phyloP scores from a whole-genome alignment of 768 basidiomycete genomes.

The Amanita jacksonii region DNA sequence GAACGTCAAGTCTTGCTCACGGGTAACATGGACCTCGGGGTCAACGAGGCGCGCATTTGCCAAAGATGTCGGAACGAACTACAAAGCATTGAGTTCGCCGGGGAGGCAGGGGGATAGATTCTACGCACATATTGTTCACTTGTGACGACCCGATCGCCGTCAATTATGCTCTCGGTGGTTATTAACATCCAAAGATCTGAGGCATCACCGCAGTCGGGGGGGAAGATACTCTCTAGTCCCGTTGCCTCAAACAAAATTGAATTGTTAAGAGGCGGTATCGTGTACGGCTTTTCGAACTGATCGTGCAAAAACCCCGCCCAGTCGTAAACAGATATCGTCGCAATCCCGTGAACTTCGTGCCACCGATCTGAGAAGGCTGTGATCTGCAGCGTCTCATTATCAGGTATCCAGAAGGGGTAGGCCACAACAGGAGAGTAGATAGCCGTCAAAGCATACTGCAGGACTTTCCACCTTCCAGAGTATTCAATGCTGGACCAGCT shows the following conservation, averaged over 20 bases:
- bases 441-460: conserved; percentile 39
- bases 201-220: conserved; percentile 25
- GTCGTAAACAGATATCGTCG: conserved; percentile 49
- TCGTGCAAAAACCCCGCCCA: conserved; percentile 36
- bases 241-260: conserved; percentile 30
- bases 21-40: conserved; percentile 32
- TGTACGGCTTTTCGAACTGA: conserved; percentile 28
- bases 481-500: conserved; percentile 50
- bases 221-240: conserved; percentile 38
- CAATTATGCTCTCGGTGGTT: conserved; percentile 37
- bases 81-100: not conserved
- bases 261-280: conserved; percentile 40
- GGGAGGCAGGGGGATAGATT: conserved; percentile 5
- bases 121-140: conserved; percentile 43
- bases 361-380: conserved; percentile 43
- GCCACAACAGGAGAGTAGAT: conserved; percentile 38
- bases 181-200: conserved; percentile 42
- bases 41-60: conserved; percentile 37
- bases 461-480: conserved; percentile 51
- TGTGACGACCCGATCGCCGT: conserved; percentile 29
- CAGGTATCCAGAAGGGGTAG: conserved; percentile 48
- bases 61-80: conserved; percentile 47
- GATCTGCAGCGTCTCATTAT: conserved; percentile 36
- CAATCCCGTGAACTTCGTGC: conserved; percentile 35
- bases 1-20: conserved; percentile 30